Evolutionary conservation across 805 yeast species (phyloP).

Genomic region (Yarrowia osloensis): DNA sequence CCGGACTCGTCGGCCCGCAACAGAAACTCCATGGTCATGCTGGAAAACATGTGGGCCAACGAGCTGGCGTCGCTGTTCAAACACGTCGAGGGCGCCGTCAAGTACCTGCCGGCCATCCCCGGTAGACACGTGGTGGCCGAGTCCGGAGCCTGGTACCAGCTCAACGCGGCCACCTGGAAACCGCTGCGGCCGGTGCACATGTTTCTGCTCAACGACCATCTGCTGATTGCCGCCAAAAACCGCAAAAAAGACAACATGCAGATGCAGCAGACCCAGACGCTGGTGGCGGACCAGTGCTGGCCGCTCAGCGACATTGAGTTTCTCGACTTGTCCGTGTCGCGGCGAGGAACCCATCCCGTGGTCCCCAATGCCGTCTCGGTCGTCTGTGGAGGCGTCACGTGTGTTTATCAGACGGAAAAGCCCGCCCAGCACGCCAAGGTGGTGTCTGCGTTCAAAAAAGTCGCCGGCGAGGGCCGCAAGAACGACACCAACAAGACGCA

Average conservation of each 20-base stretch:
- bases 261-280: constrained; percentile 44
- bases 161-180: constrained; percentile 83
- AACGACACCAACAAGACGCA: constrained; percentile 15
- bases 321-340: constrained; percentile 44
- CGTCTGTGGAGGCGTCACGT: constrained; percentile 51
- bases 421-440: constrained; percentile 33
- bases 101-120: constrained; percentile 68
- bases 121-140: constrained; percentile 81
- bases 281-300: constrained; percentile 78
- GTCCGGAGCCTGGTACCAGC: constrained; percentile 81
- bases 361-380: constrained; percentile 47
- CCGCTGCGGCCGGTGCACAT: constrained; percentile 74
- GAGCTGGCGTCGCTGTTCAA: constrained; percentile 70
- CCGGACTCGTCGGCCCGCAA: constrained; percentile 45
- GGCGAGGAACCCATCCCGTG: constrained; percentile 34
- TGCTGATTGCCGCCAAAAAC: constrained; percentile 70
- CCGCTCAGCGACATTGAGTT: constrained; percentile 64
- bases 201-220: constrained; percentile 73
- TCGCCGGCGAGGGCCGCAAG: constrained; percentile 31
- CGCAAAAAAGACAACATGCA: constrained; percentile 43
- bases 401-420: constrained; percentile 43
- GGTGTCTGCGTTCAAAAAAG: constrained; percentile 33
- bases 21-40: constrained; percentile 66
- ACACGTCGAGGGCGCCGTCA: constrained; percentile 90
- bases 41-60: constrained; percentile 80